Evolutionary conservation across 1,284 basidiomycete species (phyloP), one percentile per base, ranked within the genome.

Genomic region (Agaricales sp.): DNA sequence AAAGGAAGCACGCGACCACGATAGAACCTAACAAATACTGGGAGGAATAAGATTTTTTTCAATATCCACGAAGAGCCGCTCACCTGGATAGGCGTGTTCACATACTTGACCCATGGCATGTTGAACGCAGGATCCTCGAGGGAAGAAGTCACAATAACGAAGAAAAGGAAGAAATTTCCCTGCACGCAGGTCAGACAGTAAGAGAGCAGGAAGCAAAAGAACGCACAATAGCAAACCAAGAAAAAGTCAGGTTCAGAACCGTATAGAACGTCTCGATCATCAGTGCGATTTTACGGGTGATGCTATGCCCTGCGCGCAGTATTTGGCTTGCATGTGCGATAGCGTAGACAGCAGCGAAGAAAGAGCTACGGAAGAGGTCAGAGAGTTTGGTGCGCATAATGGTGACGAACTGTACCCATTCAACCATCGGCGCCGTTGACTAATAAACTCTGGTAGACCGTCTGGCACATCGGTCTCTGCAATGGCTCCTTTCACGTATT

Each of bases 391-490:
- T n/a, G 41, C 20, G 41, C 8, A 8, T n/a, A n/a, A n/a, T n/a
- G n/a, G n/a, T 43, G 41, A n/a, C 8, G 20, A n/a, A 43, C 41
- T 43, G 41, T 16, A 16, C 20, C 92, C 92, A 58, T 92, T 92
- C 3, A 92, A 73, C 87, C 93, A 97, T 49, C 94, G 77, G 41
- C 93, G 74, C 2, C 93, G 81, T 61, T 99, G 95, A 46, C 78
- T 79, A 63, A 99, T 98, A 62, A 99, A 96, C 65, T 99, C 96
- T 8, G 93, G 83, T 18, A 98, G 76, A 0, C 81, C 77, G 58
- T 97, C 93, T 3, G 96, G 96, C 6, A 97, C 92, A 64, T 99
- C 96, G 0, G 96, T 99, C 63, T 98, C 95, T 6, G 89, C 96
- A 23, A 92, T 82, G 0, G 96, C 94, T 23, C 86, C 84, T 67